Evolutionary conservation across 768 basidiomycete genomes (phyloP).

Genomic region (Pluteus cervinus): DNA sequence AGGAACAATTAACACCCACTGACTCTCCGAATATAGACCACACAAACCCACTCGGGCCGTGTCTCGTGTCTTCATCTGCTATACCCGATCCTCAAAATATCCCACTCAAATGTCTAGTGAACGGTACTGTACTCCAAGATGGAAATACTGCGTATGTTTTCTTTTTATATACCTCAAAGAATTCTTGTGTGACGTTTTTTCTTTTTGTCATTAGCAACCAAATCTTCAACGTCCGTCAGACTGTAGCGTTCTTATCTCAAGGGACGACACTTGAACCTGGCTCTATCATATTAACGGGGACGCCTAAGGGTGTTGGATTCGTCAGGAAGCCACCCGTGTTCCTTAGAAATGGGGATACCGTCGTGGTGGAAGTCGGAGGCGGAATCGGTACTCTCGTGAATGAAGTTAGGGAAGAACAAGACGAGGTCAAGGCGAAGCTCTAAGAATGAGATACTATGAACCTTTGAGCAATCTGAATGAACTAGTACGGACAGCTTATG

Average conservation of each 20-base stretch:
- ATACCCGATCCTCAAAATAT: constrained; percentile 66
- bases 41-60: constrained; percentile 76
- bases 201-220: constrained; percentile 49
- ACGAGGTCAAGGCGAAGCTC: constrained; percentile 30
- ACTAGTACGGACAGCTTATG: too few species aligned
- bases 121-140: constrained; percentile 65
- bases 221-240: constrained; percentile 75
- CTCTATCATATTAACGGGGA: constrained; percentile 77
- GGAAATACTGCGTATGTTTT: constrained; percentile 67
- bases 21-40: constrained; percentile 33
- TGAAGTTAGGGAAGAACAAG: constrained; percentile 65
- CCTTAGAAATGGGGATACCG: constrained; percentile 69
- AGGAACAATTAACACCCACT: neutral
- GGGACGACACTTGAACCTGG: constrained; percentile 81
- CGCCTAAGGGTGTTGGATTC: constrained; percentile 80
- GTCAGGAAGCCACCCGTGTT: constrained; percentile 64
- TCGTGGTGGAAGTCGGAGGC: constrained; percentile 59
- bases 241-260: constrained; percentile 76
- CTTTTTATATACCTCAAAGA: neutral
- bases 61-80: constrained; percentile 58
- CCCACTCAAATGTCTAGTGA: constrained; percentile 56
- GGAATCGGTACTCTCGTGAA: constrained; percentile 81
- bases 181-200: neutral
- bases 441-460: too few species aligned
- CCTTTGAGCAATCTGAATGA: too few species aligned